These are phyloP conservation scores for Aspergillaceae sp. DNA, from an alignment of 2,329 filamentous ascomycete genomes.

Conservation along the genomic window DNA sequence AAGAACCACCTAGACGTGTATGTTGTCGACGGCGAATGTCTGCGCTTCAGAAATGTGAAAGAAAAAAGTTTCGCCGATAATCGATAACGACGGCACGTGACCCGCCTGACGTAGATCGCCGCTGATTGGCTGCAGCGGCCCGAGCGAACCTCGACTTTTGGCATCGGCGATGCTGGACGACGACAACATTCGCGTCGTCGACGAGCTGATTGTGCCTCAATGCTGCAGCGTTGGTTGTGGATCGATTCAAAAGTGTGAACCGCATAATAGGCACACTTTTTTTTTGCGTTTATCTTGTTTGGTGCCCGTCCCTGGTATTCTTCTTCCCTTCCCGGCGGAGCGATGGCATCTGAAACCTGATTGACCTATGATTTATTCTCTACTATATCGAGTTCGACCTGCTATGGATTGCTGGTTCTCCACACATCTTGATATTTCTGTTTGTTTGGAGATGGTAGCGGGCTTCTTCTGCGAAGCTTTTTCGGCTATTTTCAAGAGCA, in stretches of 20 bases:
- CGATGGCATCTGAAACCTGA: conserved; percentile 10
- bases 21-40: background rate
- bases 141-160: conserved; percentile 21
- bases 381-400: conserved; percentile 10
- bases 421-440: conserved; percentile 6
- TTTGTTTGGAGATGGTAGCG: conserved; percentile 28
- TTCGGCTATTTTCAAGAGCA: conserved; percentile 20
- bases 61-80: conserved; percentile 17
- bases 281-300: background rate
- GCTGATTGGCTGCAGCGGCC: conserved; percentile 25
- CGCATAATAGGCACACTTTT: no score
- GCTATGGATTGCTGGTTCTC: conserved; percentile 10
- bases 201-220: background rate
- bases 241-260: background rate
- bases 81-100: conserved; percentile 28
- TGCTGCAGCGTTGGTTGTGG: background rate
- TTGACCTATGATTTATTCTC: conserved; percentile 13
- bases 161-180: conserved; percentile 5
- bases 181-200: conserved; percentile 4
- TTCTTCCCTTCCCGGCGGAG: conserved; percentile 3
- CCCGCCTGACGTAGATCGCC: conserved; percentile 6
- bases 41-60: conserved; percentile 10
- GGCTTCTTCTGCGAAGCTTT: conserved; percentile 14
- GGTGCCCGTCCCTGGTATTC: background rate
- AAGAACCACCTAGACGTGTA: background rate